These are phyloP conservation scores for Aurantiochytrium sp. DNA, from an alignment of 108 stramenopile species.

Conservation along the genomic window DNA sequence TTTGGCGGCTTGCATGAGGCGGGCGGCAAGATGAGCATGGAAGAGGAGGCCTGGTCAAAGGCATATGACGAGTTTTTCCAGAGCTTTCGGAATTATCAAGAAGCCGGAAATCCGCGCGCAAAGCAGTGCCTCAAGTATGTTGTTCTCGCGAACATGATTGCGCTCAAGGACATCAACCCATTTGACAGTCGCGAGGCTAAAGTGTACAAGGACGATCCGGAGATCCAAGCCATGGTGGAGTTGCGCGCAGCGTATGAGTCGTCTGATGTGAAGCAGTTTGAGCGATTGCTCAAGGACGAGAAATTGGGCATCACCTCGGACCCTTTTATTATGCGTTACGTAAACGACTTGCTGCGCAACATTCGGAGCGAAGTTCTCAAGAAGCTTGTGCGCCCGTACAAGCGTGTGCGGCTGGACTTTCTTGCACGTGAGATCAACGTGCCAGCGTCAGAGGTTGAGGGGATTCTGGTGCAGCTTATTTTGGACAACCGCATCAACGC, in stretches of 20 bases:
- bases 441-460: slow-evolving; percentile 27
- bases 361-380: slow-evolving; percentile 51
- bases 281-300: slow-evolving; percentile 36
- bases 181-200: slow-evolving; percentile 56
- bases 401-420: slow-evolving; percentile 34
- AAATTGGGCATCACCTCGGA: slow-evolving; percentile 37
- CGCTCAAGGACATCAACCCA: slow-evolving; percentile 52
- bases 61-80: slow-evolving; percentile 59
- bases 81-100: slow-evolving; percentile 53
- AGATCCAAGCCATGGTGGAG: slow-evolving; percentile 50
- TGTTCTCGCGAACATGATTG: slow-evolving; percentile 57
- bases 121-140: slow-evolving; percentile 56
- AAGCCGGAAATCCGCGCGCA: slow-evolving; percentile 46
- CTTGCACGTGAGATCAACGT: slow-evolving; percentile 38
- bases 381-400: slow-evolving; percentile 38
- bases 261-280: slow-evolving; percentile 45
- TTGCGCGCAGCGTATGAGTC: slow-evolving; percentile 48
- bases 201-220: slow-evolving; percentile 48
- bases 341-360: slow-evolving; percentile 39
- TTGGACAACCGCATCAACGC: slow-evolving; percentile 31
- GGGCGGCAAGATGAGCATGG: slow-evolving; percentile 60
- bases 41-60: slow-evolving; percentile 37
- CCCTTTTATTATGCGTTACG: slow-evolving; percentile 45
- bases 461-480: slow-evolving; percentile 42
- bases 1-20: slow-evolving; percentile 52